Percentiles rank a stretch among this genome's conserved stretches.
Evolutionary conservation across 2,329 filamentous ascomycete genomes (phyloP).

Genomic region (Periconia sp.): DNA sequence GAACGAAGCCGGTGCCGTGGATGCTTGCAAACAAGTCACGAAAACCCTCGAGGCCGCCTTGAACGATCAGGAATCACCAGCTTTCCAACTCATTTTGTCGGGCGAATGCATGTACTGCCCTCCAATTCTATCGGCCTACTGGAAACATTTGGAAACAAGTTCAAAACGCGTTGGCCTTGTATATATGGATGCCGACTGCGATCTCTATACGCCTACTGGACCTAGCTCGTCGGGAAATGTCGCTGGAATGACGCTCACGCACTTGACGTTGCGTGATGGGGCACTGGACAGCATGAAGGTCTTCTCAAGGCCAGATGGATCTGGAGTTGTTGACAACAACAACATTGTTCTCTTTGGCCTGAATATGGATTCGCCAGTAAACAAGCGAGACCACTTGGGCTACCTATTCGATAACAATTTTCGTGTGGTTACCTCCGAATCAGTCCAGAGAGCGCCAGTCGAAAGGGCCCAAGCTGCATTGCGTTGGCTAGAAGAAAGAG

Average conservation of each 20-base stretch:
- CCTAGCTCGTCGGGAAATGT: slow-evolving; percentile 18
- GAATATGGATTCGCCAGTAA: slow-evolving; percentile 13
- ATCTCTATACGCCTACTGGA: slow-evolving; percentile 19
- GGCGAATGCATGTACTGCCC: slow-evolving; percentile 28
- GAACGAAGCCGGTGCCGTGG: slow-evolving; percentile 17
- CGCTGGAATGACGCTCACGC: slow-evolving; percentile 30
- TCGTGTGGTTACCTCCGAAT: slow-evolving; percentile 21
- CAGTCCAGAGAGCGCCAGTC: slow-evolving; percentile 17
- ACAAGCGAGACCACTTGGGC: slow-evolving; percentile 20
- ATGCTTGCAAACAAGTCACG: slow-evolving; percentile 10
- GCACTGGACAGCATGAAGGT: slow-evolving; percentile 15
- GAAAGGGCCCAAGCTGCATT: slow-evolving; percentile 17
- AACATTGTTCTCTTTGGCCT: slow-evolving; percentile 26
- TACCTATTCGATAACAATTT: slow-evolving; percentile 31
- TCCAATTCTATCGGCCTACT: slow-evolving; percentile 16
- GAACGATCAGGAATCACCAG: not conserved
- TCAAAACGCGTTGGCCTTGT: slow-evolving; percentile 15
- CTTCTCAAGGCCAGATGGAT: slow-evolving; percentile 14
- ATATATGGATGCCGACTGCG: slow-evolving; percentile 26
- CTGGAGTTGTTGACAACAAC: slow-evolving; percentile 12
- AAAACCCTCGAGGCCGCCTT: not conserved
- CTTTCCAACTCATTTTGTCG: slow-evolving; percentile 20
- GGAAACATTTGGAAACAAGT: slow-evolving; percentile 7
- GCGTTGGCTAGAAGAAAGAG: slow-evolving; percentile 22
- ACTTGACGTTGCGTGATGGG: slow-evolving; percentile 18